phyloP scores from a whole-genome alignment of 495 filamentous ascomycete species.

The Penicillium crystallinum region DNA sequence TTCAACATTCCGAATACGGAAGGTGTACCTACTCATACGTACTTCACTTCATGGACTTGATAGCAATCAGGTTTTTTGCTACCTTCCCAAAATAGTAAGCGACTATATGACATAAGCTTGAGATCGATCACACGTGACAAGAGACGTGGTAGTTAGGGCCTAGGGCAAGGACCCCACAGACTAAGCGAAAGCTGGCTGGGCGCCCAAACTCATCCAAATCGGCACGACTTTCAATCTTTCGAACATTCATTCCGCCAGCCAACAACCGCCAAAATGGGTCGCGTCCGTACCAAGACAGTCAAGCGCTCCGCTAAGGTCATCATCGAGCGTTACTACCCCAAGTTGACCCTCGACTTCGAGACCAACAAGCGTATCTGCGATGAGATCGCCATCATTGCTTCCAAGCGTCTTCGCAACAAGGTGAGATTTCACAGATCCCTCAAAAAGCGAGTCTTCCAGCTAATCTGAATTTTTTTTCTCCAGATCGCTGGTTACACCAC shows the following conservation, averaged over 20 bases:
- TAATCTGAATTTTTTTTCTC: slow-evolving; percentile 5
- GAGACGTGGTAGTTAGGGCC: slow-evolving; percentile 20
- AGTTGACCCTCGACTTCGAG: slow-evolving; percentile 98
- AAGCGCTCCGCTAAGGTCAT: slow-evolving; percentile 99
- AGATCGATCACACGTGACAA: slow-evolving; percentile 14
- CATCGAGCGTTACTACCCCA: slow-evolving; percentile 99
- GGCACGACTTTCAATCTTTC: slow-evolving; percentile 1
- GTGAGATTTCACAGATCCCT: slow-evolving; percentile 39
- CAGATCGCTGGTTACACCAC: slow-evolving; percentile 99
- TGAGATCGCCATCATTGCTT: slow-evolving; percentile 99
- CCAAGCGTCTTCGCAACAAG: slow-evolving; percentile 98
- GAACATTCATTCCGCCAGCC: slow-evolving; percentile 36
- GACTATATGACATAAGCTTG: neutral
- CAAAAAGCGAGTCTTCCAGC: neutral
- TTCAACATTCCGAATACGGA: neutral
- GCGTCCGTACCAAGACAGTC: slow-evolving; percentile 97
- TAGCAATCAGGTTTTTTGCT: neutral
- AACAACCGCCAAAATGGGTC: slow-evolving; percentile 84
- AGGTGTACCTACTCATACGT: neutral
- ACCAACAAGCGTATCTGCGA: slow-evolving; percentile 99
- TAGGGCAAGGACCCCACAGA: slow-evolving; percentile 28
- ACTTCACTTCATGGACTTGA: neutral
- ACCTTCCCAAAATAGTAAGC: neutral
- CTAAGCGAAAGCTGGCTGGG: slow-evolving; percentile 24
- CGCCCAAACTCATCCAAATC: slow-evolving; percentile 12